Conservation (phyloP, 352 stramenopile genomes). For the Phytophthora citricola region DNA sequence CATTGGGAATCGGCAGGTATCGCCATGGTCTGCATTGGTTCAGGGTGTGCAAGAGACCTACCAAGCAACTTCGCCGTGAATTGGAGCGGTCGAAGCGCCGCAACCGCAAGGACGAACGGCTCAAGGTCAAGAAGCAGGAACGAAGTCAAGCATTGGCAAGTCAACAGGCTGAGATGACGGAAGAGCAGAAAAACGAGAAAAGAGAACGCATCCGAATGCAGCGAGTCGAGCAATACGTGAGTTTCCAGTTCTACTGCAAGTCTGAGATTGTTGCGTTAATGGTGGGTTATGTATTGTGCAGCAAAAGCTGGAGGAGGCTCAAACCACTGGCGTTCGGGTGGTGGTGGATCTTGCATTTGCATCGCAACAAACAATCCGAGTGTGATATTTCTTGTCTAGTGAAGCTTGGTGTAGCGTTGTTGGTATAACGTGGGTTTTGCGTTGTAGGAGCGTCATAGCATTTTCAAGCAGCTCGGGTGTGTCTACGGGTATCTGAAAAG, state of each 20-base stretch:
- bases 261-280: background rate
- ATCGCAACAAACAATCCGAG: constrained; percentile 47
- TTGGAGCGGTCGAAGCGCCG: constrained; percentile 34
- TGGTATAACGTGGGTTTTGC: background rate
- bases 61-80: constrained; percentile 25
- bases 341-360: constrained; percentile 78
- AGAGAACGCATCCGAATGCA: constrained; percentile 73
- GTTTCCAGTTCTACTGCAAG: constrained; percentile 11
- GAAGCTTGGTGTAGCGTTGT: background rate
- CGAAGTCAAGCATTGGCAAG: constrained; percentile 9
- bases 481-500: constrained; percentile 83
- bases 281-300: constrained; percentile 20
- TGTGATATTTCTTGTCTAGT: constrained; percentile 17
- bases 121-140: constrained; percentile 34
- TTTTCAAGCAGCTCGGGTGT: constrained; percentile 84
- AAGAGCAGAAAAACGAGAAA: constrained; percentile 54
- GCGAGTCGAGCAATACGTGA: constrained; percentile 79
- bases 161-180: constrained; percentile 36
- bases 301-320: constrained; percentile 75
- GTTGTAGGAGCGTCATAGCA: constrained; percentile 72
- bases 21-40: background rate
- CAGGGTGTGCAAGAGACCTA: background rate
- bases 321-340: constrained; percentile 49
- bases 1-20: constrained; percentile 5
- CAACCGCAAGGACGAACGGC: constrained; percentile 39